These are phyloP conservation scores for Entelexis paramagnoliae DNA, from an alignment of 1,139 yeast genomes.

Conservation along the genomic window DNA sequence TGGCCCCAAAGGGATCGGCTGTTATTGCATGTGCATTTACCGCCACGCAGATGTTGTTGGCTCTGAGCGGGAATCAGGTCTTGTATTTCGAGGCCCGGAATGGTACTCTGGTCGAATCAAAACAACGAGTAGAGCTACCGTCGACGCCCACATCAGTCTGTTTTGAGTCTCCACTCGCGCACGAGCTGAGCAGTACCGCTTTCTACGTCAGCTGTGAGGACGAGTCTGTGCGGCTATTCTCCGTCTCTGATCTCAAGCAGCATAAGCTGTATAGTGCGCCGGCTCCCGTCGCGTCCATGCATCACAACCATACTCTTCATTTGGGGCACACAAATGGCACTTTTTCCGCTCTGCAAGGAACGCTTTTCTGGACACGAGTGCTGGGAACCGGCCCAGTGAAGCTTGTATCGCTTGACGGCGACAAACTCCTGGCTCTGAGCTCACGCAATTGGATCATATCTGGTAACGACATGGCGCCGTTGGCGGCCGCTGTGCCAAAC, in stretches of 20 bases:
- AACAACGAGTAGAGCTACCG: conserved; percentile 48
- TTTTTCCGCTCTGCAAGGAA: conserved; percentile 38
- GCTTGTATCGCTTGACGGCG: conserved; percentile 35
- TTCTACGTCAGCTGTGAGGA: conserved; percentile 66
- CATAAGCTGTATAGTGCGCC: neutral
- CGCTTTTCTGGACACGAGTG: conserved; percentile 31
- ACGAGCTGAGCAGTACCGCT: neutral
- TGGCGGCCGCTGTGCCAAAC: neutral
- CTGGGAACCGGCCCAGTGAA: conserved; percentile 56
- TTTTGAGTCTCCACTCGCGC: neutral
- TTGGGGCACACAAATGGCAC: conserved; percentile 17
- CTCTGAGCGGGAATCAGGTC: conserved; percentile 60
- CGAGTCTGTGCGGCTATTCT: conserved; percentile 49
- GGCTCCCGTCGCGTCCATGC: conserved; percentile 2
- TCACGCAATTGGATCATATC: conserved; percentile 36
- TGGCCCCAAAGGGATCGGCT: conserved; percentile 68
- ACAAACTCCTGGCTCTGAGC: conserved; percentile 34
- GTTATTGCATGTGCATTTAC: conserved; percentile 54
- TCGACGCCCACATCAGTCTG: conserved; percentile 38
- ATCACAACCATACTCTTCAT: neutral
- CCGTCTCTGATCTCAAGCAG: conserved; percentile 5
- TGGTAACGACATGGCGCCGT: neutral
- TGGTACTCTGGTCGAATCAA: conserved; percentile 62
- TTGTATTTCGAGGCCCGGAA: conserved; percentile 67
- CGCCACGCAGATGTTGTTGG: conserved; percentile 56